A percentile compares a stretch with the other conserved stretches of the same genome.
These are phyloP conservation scores for Betula pendula DNA, from an alignment of 306 rosid species.

Conservation along the genomic window DNA sequence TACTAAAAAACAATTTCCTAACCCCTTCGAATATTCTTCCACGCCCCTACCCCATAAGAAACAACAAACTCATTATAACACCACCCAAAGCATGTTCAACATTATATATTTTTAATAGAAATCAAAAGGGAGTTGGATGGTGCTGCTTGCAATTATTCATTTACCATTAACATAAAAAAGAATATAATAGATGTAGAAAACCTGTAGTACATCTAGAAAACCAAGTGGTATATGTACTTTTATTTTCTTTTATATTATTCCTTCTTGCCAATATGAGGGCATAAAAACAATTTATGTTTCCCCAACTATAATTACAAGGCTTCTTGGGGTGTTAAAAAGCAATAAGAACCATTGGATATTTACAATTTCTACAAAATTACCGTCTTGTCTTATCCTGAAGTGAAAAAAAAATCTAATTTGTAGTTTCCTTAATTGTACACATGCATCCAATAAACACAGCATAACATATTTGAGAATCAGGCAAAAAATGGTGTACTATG, in stretches of 20 bases:
- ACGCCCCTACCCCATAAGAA: no score
- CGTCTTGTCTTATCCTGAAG: conserved; percentile 11
- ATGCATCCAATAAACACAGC: conserved; percentile 27
- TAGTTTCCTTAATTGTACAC: conserved; percentile 26
- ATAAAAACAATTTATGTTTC: not conserved
- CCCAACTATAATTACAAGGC: conserved; percentile 16
- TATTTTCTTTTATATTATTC: not conserved
- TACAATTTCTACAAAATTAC: conserved; percentile 18
- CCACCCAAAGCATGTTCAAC: not conserved
- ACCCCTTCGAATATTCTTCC: no score
- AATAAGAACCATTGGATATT: conserved; percentile 6
- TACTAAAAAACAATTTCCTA: no score
- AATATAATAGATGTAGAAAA: not conserved
- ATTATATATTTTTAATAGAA: not conserved
- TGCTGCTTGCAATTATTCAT: not conserved
- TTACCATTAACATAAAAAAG: not conserved
- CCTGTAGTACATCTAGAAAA: not conserved
- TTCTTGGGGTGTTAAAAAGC: not conserved
- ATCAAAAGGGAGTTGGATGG: not conserved
- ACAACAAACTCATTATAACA: no score
- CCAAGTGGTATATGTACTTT: not conserved
- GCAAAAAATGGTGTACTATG: not conserved
- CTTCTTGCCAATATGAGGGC: not conserved
- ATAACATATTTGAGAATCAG: not conserved
- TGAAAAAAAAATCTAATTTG: conserved; percentile 33